A percentile compares a stretch with the other conserved stretches of the same genome.
Conservation (phyloP, 208 protist species). For the Lotmaria passim region DNA sequence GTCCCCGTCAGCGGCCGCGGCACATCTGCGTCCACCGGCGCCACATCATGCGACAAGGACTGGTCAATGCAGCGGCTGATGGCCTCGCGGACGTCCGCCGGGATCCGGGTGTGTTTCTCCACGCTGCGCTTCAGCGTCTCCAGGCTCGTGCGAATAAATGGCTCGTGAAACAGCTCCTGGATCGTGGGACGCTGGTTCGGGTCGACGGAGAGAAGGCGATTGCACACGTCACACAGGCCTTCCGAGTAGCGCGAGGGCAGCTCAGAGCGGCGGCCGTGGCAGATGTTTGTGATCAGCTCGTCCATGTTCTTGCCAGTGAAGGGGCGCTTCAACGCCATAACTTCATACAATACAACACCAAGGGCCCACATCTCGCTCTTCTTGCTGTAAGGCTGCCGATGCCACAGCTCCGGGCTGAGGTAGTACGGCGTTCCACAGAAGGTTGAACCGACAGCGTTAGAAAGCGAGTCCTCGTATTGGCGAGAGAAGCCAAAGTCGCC, state of each 20-base stretch:
- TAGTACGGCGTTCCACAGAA: constrained; percentile 93
- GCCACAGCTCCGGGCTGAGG: constrained; percentile 92
- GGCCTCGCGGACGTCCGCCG: constrained; percentile 54
- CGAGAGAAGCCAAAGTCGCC: constrained; percentile 89
- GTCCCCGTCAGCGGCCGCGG: constrained; percentile 47
- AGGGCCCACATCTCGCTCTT: constrained; percentile 95
- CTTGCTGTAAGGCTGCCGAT: constrained; percentile 92
- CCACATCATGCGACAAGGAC: constrained; percentile 51
- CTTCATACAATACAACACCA: constrained; percentile 86
- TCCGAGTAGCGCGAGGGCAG: constrained; percentile 56
- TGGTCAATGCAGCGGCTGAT: constrained; percentile 68
- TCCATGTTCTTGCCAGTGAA: constrained; percentile 89
- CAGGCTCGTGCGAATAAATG: constrained; percentile 65
- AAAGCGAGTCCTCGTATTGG: constrained; percentile 87
- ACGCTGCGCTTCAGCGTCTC: constrained; percentile 81
- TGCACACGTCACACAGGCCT: constrained; percentile 58
- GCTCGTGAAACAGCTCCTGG: constrained; percentile 68
- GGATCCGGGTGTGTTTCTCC: constrained; percentile 73
- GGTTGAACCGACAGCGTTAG: constrained; percentile 83
- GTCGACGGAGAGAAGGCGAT: constrained; percentile 67
- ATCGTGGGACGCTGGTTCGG: constrained; percentile 64
- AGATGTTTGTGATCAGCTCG: constrained; percentile 87
- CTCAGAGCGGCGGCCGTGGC: constrained; percentile 53
- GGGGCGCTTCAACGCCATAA: constrained; percentile 82
- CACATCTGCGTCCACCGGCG: constrained; percentile 15